These are phyloP conservation scores for Fraxinus latifolia DNA, from an alignment of 305 asterid genomes.

Conservation along the genomic window DNA sequence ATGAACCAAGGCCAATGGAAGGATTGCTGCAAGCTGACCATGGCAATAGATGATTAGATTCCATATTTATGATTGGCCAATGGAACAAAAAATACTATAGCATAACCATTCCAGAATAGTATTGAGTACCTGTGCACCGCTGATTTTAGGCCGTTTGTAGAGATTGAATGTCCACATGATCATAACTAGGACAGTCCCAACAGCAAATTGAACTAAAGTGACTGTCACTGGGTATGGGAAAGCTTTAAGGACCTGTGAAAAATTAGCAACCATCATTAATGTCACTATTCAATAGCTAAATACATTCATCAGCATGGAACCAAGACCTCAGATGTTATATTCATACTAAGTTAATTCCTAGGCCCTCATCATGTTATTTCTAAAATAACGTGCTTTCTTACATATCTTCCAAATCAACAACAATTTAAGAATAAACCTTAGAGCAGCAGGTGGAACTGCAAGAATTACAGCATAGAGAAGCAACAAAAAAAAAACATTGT, in stretches of 20 bases:
- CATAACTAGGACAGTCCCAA: conserved; percentile 60
- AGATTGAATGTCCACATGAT: conserved; percentile 78
- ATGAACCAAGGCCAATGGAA: conserved; percentile 51
- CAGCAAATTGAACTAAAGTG: conserved; percentile 68
- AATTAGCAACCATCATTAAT: conserved; percentile 17
- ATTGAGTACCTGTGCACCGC: conserved; percentile 65
- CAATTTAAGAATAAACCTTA: not conserved
- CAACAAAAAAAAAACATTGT: not conserved
- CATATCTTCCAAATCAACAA: not conserved
- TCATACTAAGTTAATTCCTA: not conserved
- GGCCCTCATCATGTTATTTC: not conserved
- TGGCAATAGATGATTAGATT: conserved; percentile 1
- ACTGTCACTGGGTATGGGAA: conserved; percentile 73
- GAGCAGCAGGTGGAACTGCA: not conserved
- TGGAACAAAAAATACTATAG: not conserved
- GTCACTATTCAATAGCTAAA: not conserved
- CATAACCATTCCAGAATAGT: not conserved
- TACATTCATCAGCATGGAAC: not conserved
- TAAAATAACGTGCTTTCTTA: not conserved
- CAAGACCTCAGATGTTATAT: not conserved
- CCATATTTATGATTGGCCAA: conserved; percentile 1
- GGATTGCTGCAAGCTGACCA: conserved; percentile 47
- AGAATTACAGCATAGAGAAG: not conserved
- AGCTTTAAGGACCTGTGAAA: conserved; percentile 65
- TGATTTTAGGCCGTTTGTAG: conserved; percentile 78